These are phyloP conservation scores for Pseudocercospora fuligena DNA, from an alignment of 2,329 filamentous ascomycete species.

Conservation along the genomic window DNA sequence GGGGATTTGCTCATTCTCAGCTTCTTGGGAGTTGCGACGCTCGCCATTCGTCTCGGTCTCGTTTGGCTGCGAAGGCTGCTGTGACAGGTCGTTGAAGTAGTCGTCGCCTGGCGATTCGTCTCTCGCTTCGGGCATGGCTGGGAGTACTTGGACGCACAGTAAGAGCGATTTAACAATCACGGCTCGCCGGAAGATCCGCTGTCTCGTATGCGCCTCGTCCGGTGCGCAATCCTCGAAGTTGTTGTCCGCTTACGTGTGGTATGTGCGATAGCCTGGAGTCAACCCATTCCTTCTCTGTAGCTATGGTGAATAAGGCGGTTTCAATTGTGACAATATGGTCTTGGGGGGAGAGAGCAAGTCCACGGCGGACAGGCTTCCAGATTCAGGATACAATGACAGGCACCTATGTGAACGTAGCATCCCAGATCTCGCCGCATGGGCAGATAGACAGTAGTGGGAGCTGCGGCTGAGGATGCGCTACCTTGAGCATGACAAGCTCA, in stretches of 20 bases:
- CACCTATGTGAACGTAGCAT: slow-evolving; percentile 4
- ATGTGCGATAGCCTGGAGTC: background rate
- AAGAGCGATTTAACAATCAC: background rate
- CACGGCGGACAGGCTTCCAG: slow-evolving; percentile 2
- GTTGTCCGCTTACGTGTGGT: background rate
- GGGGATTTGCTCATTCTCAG: slow-evolving; percentile 39
- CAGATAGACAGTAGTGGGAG: background rate
- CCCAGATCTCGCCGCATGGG: slow-evolving; percentile 5
- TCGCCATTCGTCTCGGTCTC: slow-evolving; percentile 53
- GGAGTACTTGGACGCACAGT: background rate
- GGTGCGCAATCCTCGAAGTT: background rate
- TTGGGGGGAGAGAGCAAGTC: background rate
- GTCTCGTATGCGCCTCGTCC: background rate
- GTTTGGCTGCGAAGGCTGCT: slow-evolving; percentile 46
- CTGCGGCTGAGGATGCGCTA: slow-evolving; percentile 13
- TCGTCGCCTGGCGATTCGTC: slow-evolving; percentile 41
- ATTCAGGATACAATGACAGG: slow-evolving; percentile 1
- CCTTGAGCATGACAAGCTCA: background rate
- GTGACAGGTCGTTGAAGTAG: slow-evolving; percentile 63
- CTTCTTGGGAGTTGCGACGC: slow-evolving; percentile 68
- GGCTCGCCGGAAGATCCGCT: background rate
- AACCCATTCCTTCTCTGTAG: slow-evolving; percentile 3
- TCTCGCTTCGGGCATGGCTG: slow-evolving; percentile 30
- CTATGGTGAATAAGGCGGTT: background rate
- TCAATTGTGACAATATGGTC: background rate